Evolutionary conservation across 1,284 basidiomycete genomes (phyloP), one percentile per base, ranked within the genome.

Genomic region (Volvariella volvacea): DNA sequence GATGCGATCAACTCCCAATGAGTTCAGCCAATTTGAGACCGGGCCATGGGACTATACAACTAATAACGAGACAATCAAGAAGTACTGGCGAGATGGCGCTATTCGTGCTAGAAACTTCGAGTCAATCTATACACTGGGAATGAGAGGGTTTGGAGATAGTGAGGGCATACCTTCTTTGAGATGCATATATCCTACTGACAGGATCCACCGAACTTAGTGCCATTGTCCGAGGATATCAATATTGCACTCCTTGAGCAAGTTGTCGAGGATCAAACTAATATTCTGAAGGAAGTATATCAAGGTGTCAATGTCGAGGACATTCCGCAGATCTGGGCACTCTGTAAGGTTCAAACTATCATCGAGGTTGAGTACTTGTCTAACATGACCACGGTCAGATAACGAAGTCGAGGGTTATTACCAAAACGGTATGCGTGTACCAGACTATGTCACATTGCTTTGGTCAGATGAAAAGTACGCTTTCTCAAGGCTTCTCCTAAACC

Each of bases 321-420:
- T 34, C 79, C 79, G 1, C 82, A 85, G 57, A 67, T 82, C 37
- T 84, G 81, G 80, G 69, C 74, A 22, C 64, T 83, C 2, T 82
- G 77, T 80, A 50, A 39, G 73, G 31, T 6, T 4, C 8, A 6
- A n/a, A 16, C 25, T 36, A 36, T n/a, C n/a, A 36, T 36, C n/a
- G 34, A 40, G 4, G 17, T 40, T n/a, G n/a, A 10, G 7, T 21
- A n/a, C n/a, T n/a, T n/a, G n/a, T n/a, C n/a, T n/a, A n/a, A n/a
- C n/a, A n/a, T n/a, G n/a, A n/a, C n/a, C n/a, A n/a, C n/a, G n/a
- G n/a, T n/a, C 10, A 74, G 73, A 76, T 54, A 80, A 82, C 57
- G 81, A 84, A 53, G 83, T 85, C 17, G 74, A 81, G 54, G 77
- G 73, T 0, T 85, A 82, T 57, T 85, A 80, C 53, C 76, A 80